Percentiles rank a stretch among this genome's conserved stretches.
Evolutionary conservation across 2,329 filamentous ascomycete genomes (phyloP).

Genomic region (Ceratocystiopsis brevicomis): DNA sequence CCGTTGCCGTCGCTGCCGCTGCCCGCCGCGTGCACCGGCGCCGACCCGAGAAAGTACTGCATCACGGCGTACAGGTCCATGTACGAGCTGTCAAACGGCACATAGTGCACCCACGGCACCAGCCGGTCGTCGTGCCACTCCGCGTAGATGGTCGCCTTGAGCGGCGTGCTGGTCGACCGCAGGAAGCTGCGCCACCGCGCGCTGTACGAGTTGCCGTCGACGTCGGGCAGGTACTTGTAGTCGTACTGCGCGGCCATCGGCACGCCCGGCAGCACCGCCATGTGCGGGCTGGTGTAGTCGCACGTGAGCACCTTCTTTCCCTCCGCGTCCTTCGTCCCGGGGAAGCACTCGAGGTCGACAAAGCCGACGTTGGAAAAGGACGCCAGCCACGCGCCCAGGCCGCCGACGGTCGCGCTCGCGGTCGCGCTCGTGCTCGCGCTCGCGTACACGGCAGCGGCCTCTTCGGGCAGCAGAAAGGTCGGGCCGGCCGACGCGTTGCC

Average conservation of each 20-base stretch:
- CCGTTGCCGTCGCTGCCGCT: constrained; percentile 20
- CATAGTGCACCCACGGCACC: constrained; percentile 52
- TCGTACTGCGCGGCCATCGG: constrained; percentile 29
- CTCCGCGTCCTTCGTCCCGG: constrained; percentile 6
- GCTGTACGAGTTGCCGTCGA: constrained; percentile 48
- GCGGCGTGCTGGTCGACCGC: constrained; percentile 39
- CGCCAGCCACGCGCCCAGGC: constrained; percentile 23
- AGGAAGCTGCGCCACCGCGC: constrained; percentile 44
- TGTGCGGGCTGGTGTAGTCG: constrained; percentile 20
- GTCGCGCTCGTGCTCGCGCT: constrained; percentile 20
- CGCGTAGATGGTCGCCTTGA: constrained; percentile 53
- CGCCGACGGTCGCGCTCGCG: constrained; percentile 7
- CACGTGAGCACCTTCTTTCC: constrained; percentile 14
- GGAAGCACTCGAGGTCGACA: constrained; percentile 20
- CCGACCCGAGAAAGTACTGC: constrained; percentile 37
- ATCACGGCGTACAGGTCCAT: constrained; percentile 45
- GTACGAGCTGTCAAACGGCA: constrained; percentile 49
- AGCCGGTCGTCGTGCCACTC: constrained; percentile 60
- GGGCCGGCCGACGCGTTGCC: constrained; percentile 16
- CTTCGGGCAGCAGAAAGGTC: constrained; percentile 29
- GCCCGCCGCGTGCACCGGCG: constrained; percentile 17
- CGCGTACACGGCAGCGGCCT: constrained; percentile 16
- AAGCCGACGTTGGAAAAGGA: constrained; percentile 26
- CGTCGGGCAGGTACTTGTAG: constrained; percentile 47
- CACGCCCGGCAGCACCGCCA: constrained; percentile 15